Conservation (phyloP, 768 basidiomycete genomes). For the Psilocybe azurescens region DNA sequence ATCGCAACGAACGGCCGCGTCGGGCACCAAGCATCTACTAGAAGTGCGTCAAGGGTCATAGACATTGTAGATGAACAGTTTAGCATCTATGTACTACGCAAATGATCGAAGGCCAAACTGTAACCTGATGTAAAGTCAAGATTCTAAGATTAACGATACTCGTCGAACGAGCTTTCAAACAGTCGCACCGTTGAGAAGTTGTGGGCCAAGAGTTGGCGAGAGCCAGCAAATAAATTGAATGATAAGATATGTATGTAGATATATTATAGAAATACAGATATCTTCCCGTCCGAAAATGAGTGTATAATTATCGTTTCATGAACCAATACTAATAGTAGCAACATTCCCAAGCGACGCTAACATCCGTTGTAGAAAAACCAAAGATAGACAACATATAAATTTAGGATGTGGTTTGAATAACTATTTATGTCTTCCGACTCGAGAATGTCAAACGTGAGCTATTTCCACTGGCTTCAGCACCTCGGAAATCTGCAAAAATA, state of each 20-base stretch:
- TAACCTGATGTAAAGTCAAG: no score
- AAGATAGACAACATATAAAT: not conserved
- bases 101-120: no score
- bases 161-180: no score
- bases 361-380: not conserved
- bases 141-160: no score
- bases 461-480: constrained; percentile 24
- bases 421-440: constrained; percentile 16
- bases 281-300: constrained; percentile 2
- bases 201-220: no score
- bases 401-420: not conserved
- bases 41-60: no score
- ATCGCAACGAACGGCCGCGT: no score
- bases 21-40: no score
- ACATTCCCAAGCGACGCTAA: not conserved
- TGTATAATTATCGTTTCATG: not conserved
- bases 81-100: no score
- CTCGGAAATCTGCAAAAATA: constrained; percentile 27
- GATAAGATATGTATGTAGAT: not conserved
- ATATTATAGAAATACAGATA: constrained; percentile 2
- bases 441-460: constrained; percentile 39
- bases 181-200: no score
- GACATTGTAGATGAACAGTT: no score
- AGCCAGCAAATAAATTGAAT: not conserved
- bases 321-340: not conserved